Evolutionary conservation across 1,284 basidiomycete genomes (phyloP), one percentile per base, ranked within the genome.

Genomic region (Athelia sp.): DNA sequence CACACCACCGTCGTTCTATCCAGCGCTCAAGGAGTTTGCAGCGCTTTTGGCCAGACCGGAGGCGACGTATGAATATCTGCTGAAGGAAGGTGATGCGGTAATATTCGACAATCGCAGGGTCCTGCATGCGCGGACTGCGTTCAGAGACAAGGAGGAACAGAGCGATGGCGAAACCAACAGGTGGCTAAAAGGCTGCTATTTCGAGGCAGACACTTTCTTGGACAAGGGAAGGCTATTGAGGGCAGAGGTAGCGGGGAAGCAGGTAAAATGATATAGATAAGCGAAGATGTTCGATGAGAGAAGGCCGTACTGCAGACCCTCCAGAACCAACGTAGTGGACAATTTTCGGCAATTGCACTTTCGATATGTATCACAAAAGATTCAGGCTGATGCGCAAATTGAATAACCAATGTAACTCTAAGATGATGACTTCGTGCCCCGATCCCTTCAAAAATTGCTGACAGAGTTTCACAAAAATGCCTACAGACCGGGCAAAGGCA

Each of bases 61-160:
- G 15, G 77, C 79, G 29, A 74, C 73, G 31, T 89, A 80, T 58
- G 70, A 82, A 57, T 85, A 91, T 65, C 82, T 78, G 48, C 70
- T 98, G 49, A 64, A 73, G 31, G 91, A 94, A 64, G 93, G 93
- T 40, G 93, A 98, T 56, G 84, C 86, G 17, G 93, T 93, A 29
- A 57, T 96, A 13, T 99, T 99, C 58, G 94, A 98, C 65, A 99
- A 98, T 60, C 75, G 94, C 19, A 74, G 96, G n/a, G 84, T 97
- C 2, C 67, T 98, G 51, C 96, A 99, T 63, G 91, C 91, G 0
- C 72, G 96, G 10, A 90, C 83, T 1, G 86, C 84, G 2, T 99
- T 98, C 64, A 62, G 68, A 35, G 78, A 82, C 48, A 59, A 55
- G 36, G 53, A 57, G 40, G 24, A 57, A 53, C 9, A 43, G 31